phyloP scores from a whole-genome alignment of 2,329 filamentous ascomycete species.

The Knoxdaviesia capensis region DNA sequence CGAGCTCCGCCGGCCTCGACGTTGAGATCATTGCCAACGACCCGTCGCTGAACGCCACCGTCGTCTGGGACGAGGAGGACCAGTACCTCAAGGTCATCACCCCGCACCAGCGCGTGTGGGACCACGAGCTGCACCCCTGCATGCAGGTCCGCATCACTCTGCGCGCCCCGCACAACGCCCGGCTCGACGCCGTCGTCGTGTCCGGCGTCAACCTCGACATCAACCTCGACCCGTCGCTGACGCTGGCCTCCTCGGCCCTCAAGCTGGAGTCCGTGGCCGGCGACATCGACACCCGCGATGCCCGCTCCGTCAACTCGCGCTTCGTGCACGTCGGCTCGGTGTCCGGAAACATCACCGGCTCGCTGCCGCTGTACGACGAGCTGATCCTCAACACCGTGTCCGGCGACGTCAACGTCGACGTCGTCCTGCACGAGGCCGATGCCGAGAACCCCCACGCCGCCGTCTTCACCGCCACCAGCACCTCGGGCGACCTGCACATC shows the following conservation, averaged over 20 bases:
- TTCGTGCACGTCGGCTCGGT: constrained; percentile 20
- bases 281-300: constrained; percentile 12
- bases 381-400: constrained; percentile 23
- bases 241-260: neutral
- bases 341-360: constrained; percentile 23
- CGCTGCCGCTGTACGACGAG: constrained; percentile 29
- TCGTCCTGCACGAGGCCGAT: constrained; percentile 20
- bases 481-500: constrained; percentile 22
- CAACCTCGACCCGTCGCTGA: constrained; percentile 18
- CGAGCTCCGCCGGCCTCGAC: constrained; percentile 12
- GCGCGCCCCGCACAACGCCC: constrained; percentile 20
- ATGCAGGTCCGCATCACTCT: constrained; percentile 25
- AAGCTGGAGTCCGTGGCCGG: constrained; percentile 17
- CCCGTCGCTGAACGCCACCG: constrained; percentile 13
- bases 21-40: constrained; percentile 22
- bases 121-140: constrained; percentile 16
- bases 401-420: constrained; percentile 18
- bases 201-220: constrained; percentile 18
- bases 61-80: constrained; percentile 12
- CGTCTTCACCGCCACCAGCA: constrained; percentile 17
- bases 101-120: constrained; percentile 15
- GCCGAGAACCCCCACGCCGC: constrained; percentile 17
- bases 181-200: constrained; percentile 17
- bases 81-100: constrained; percentile 20
- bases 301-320: constrained; percentile 14